phyloP scores from a whole-genome alignment of 1,139 yeast genomes.

The Pichia inconspicua region DNA sequence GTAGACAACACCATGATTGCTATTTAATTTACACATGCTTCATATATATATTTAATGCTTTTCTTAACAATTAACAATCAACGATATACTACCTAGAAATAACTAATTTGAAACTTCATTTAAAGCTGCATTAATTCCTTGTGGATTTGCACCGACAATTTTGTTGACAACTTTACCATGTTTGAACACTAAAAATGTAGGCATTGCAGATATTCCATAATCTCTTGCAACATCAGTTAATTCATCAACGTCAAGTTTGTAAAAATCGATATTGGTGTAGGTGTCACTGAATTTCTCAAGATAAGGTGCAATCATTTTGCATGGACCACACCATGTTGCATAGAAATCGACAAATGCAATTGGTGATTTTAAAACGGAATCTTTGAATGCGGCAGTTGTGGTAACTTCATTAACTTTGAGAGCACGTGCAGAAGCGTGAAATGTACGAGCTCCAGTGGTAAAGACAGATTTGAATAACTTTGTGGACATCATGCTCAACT shows the following conservation, averaged over 20 bases:
- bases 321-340: slow-evolving; percentile 94
- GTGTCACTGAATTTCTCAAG: slow-evolving; percentile 54
- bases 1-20: not conserved
- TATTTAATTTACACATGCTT: not conserved
- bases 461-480: not conserved
- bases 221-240: slow-evolving; percentile 51
- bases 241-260: slow-evolving; percentile 77
- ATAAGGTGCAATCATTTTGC: slow-evolving; percentile 77
- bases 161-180: slow-evolving; percentile 56
- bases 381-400: slow-evolving; percentile 39
- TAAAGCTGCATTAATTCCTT: slow-evolving; percentile 31
- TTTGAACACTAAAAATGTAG: slow-evolving; percentile 72
- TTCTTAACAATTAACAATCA: not conserved
- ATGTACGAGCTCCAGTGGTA: slow-evolving; percentile 12
- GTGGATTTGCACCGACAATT: slow-evolving; percentile 74
- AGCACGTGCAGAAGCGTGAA: slow-evolving; percentile 12
- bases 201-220: slow-evolving; percentile 76
- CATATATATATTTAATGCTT: not conserved
- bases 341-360: slow-evolving; percentile 73
- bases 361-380: slow-evolving; percentile 41
- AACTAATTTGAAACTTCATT: slow-evolving; percentile 13
- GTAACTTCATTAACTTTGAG: slow-evolving; percentile 27
- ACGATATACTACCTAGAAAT: not conserved
- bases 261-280: slow-evolving; percentile 47
- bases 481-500: not conserved